Conservation (phyloP, 495 filamentous ascomycete species). For the Penicillium mononematosum region DNA sequence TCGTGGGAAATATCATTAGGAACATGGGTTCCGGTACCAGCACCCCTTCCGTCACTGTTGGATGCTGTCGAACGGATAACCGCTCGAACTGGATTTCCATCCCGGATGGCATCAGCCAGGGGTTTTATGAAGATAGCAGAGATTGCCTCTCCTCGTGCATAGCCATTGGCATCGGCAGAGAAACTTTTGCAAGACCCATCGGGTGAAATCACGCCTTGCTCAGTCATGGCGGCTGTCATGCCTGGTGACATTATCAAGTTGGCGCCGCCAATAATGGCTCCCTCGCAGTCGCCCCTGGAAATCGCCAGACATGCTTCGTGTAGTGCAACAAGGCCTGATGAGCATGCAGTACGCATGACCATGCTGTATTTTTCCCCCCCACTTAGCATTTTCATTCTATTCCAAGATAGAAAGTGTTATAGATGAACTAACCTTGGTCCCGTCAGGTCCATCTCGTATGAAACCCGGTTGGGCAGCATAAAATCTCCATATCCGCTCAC, state of each 20-base stretch:
- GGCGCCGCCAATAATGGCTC: conserved; percentile 48
- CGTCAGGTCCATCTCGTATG: conserved; percentile 32
- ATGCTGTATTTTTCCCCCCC: conserved; percentile 15
- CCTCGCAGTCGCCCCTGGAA: conserved; percentile 22
- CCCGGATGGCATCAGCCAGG: conserved; percentile 29
- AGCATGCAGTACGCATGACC: conserved; percentile 38
- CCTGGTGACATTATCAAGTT: conserved; percentile 42
- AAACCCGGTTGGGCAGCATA: conserved; percentile 33
- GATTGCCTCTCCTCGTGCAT: conserved; percentile 57
- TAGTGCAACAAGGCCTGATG: conserved; percentile 27
- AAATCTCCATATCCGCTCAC: conserved; percentile 27
- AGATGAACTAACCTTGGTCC: conserved; percentile 28
- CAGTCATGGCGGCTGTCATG: conserved; percentile 30
- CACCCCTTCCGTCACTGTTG: conserved; percentile 36
- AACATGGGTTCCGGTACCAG: conserved; percentile 5
- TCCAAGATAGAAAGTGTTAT: background rate
- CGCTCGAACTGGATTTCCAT: conserved; percentile 39
- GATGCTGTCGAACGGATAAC: conserved; percentile 34
- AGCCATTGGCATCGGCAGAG: conserved; percentile 60
- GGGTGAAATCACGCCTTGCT: conserved; percentile 31
- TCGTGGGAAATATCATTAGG: conserved; percentile 33
- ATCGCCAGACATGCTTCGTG: conserved; percentile 28
- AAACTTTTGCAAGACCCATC: conserved; percentile 54
- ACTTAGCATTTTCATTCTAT: background rate
- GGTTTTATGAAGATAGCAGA: conserved; percentile 37